Percentiles rank a stretch among this genome's conserved stretches.
phyloP scores from a whole-genome alignment of 2,329 filamentous ascomycete species.

The Dothistroma pini region DNA sequence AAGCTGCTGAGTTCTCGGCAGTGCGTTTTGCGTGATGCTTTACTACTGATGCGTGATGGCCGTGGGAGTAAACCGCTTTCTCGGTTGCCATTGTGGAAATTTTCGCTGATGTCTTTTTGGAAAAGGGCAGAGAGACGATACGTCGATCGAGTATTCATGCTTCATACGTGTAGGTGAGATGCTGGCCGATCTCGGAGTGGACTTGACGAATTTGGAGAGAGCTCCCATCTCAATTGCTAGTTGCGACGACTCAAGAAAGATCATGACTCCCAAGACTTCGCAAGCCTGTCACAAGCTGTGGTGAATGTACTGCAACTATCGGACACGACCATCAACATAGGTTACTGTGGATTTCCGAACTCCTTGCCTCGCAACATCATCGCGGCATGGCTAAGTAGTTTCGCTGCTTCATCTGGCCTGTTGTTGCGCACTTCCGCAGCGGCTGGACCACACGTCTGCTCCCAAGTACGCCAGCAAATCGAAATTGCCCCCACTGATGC shows the following conservation, averaged over 20 bases:
- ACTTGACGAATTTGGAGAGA: neutral
- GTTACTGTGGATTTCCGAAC: neutral
- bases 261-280: neutral
- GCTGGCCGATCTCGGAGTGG: neutral
- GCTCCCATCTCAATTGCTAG: neutral
- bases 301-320: no score
- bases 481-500: neutral
- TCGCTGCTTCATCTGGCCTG: neutral
- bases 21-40: constrained; percentile 9
- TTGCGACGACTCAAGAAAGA: neutral
- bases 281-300: no score
- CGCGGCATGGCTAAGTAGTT: neutral
- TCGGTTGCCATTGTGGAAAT: neutral
- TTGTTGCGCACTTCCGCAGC: neutral
- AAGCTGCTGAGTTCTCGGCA: constrained; percentile 13
- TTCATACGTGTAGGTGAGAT: neutral
- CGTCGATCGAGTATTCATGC: neutral
- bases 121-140: neutral
- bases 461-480: neutral
- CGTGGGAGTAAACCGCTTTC: constrained; percentile 3
- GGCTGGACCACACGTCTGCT: neutral
- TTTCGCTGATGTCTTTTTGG: neutral
- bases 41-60: constrained; percentile 3
- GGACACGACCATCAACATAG: neutral
- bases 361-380: neutral